Base-by-base conservation (phyloP, 768 basidiomycete genomes). In the Pleurotus giganteus region DNA sequence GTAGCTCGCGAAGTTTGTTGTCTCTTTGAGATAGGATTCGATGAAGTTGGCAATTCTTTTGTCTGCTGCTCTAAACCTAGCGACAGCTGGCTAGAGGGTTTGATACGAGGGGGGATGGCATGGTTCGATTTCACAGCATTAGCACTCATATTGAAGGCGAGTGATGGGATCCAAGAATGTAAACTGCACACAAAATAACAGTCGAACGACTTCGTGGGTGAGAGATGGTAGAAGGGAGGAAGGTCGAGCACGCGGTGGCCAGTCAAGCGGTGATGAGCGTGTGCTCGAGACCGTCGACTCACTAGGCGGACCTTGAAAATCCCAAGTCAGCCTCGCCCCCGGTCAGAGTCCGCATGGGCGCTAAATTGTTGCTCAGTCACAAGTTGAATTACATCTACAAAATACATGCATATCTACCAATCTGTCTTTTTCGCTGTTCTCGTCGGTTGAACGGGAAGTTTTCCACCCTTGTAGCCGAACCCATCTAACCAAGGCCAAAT, bases 401-500 rank as follows among this genome's bases (percentile, higher is more conserved):
- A 56, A 9, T 58, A 39, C 53, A 49, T 43, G 39, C 45, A n/a
- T 55, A 42, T 29, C 45, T 47, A 93, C 91, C 91, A 93, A 39
- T 93, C 91, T 67, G 82, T 88, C 71, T 82, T 84, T 65, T 76
- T 66, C 28, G 65, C 65, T 44, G 66, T 65, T 65, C 74, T 77
- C 17, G 57, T 63, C 5, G 73, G 61, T 6, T 67, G 62, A 19
- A 84, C 72, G 2, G 87, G 85, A 52, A 93, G 91, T 67, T 86
- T 88, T 39, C 78, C 82, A 43, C 86, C 88, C 65, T 86, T 79
- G 73, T 94, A 97, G 24, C 94, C 94, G 58, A 96, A 90, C 31
- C 96, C 97, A 65, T 99, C 92, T 67, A 98, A 72, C 97, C 97
- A 99, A 4, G 97, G 91, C 94, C 94, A 98, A 55, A 74, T 67